Conservation (phyloP, 495 filamentous ascomycete genomes). For the Neurospora sp. region DNA sequence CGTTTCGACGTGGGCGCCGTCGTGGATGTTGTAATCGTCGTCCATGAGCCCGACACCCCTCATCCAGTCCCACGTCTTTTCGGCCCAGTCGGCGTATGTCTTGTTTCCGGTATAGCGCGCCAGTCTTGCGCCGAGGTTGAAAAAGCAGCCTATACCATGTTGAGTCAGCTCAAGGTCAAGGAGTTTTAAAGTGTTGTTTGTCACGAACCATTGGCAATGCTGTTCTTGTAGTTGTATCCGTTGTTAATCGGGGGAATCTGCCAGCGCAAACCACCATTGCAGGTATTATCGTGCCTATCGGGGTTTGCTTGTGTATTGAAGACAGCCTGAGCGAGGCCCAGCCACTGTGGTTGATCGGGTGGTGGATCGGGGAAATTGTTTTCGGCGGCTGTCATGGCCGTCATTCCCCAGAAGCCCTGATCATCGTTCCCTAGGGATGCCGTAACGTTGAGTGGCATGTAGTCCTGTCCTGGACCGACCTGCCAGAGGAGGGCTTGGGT, state of each 20-base stretch:
- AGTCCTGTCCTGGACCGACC: constrained; percentile 55
- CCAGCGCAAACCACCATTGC: constrained; percentile 72
- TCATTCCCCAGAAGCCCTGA: constrained; percentile 67
- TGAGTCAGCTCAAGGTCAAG: not conserved
- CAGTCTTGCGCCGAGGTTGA: constrained; percentile 72
- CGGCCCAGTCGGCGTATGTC: constrained; percentile 70
- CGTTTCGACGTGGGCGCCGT: constrained; percentile 56
- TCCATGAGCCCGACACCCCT: constrained; percentile 52
- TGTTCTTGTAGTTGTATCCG: constrained; percentile 87
- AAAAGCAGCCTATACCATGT: constrained; percentile 68
- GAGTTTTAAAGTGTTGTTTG: not conserved
- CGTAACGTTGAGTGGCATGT: constrained; percentile 62
- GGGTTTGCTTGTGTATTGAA: constrained; percentile 57
- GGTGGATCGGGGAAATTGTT: constrained; percentile 57
- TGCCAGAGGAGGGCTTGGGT: constrained; percentile 59
- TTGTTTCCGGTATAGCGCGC: constrained; percentile 67
- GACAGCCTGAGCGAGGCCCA: constrained; percentile 66
- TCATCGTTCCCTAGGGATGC: constrained; percentile 77
- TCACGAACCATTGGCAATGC: constrained; percentile 18
- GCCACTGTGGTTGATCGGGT: constrained; percentile 51
- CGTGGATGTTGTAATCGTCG: constrained; percentile 55
- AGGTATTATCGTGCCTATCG: constrained; percentile 51
- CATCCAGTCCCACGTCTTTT: constrained; percentile 66
- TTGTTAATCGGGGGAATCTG: constrained; percentile 69
- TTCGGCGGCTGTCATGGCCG: constrained; percentile 66